A percentile compares a stretch with the other conserved stretches of the same genome.
Evolutionary conservation across 768 basidiomycete genomes (phyloP).

Genomic region (Kwoniella europaea): DNA sequence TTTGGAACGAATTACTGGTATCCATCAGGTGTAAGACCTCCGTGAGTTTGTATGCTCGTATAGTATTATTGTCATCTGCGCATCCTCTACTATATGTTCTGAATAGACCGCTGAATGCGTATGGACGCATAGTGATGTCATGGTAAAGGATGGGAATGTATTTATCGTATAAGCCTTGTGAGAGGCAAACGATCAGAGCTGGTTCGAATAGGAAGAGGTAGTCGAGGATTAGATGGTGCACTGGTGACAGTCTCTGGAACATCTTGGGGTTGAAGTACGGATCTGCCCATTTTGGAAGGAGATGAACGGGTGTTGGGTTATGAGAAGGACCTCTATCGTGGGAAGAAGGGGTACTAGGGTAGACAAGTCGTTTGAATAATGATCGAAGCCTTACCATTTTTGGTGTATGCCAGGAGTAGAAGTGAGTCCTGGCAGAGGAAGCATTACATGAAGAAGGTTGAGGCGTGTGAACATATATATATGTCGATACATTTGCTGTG

Average conservation of each 20-base stretch:
- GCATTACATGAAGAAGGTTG: background rate
- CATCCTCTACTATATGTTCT: background rate
- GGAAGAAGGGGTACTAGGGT: background rate
- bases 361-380: background rate
- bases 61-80: constrained; percentile 3
- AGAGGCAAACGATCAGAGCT: background rate
- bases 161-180: background rate
- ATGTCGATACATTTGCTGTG: background rate
- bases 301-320: background rate
- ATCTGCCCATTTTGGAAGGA: background rate
- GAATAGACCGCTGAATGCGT: constrained; percentile 8
- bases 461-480: background rate
- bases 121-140: background rate
- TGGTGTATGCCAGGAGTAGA: background rate
- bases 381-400: background rate
- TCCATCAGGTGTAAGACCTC: background rate
- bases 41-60: constrained; percentile 5
- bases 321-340: background rate
- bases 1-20: background rate
- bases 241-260: constrained; percentile 1
- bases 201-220: background rate
- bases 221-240: constrained; percentile 1
- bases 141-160: constrained; percentile 5
- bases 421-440: background rate
- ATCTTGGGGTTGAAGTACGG: background rate